phyloP scores from a whole-genome alignment of 352 stramenopile genomes.

The Globisporangium megalacanthum region DNA sequence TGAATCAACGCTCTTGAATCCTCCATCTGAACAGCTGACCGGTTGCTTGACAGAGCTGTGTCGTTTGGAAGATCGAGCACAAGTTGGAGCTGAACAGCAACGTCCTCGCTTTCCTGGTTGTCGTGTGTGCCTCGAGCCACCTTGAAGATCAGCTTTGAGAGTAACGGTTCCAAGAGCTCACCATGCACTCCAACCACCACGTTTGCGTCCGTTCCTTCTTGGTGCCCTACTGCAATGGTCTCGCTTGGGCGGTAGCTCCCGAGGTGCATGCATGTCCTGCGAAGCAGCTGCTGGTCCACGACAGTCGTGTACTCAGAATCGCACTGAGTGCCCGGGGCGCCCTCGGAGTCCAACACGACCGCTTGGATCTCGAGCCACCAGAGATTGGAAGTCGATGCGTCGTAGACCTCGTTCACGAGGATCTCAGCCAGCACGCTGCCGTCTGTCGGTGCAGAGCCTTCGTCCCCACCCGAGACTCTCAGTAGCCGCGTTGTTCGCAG shows the following conservation, averaged over 20 bases:
- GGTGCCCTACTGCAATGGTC: constrained; percentile 8
- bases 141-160: constrained; percentile 25
- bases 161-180: constrained; percentile 36
- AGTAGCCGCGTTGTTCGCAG: constrained; percentile 51
- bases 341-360: constrained; percentile 14
- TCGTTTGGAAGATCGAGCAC: background rate
- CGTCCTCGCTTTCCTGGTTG: background rate
- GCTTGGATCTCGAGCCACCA: constrained; percentile 66
- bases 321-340: background rate
- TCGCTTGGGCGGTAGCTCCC: constrained; percentile 50
- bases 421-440: constrained; percentile 26
- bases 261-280: constrained; percentile 30
- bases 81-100: background rate
- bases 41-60: background rate
- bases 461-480: background rate
- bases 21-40: background rate
- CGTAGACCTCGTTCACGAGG: constrained; percentile 48
- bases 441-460: background rate
- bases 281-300: constrained; percentile 36
- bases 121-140: background rate
- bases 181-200: constrained; percentile 53
- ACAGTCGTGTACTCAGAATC: constrained; percentile 9
- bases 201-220: constrained; percentile 3
- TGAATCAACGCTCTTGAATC: background rate
- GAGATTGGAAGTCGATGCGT: constrained; percentile 35